Base-by-base conservation (phyloP, 495 filamentous ascomycete genomes). In the Aspergillus nidulans region DNA sequence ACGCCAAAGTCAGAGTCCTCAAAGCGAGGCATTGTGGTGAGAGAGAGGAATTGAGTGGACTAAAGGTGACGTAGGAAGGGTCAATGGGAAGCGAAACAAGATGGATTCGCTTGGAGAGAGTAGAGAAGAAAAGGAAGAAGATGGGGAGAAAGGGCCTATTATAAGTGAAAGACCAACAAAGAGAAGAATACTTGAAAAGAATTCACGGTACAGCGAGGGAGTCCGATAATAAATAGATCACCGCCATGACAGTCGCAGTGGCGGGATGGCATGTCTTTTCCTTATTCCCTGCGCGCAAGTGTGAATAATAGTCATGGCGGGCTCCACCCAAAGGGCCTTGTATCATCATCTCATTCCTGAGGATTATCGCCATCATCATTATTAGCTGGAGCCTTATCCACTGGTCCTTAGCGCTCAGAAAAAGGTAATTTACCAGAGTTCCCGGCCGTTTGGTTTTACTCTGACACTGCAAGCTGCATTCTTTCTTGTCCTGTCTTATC, bases 21-120 rank as follows among this genome's bases (percentile, higher is more conserved):
- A 59, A 83, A 83, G 60, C 75, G 74, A 71, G 82, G 75, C 85
- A 88, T 87, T 64, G 63, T 83, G 75, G 62, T 13, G 16, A 15
- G 26, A 40, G 4, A 28, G n/a, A 44, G 30, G 24, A 28, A 43
- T 56, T 56, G 47, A 53, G 7, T 20, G n/a, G 46, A 36, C 26
- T 28, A 16, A 23, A 38, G 40, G 38, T 34, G 44, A 43, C 10
- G 23, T 16, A 43, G 25, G 45, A 42, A 25, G 36, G 43, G 43
- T 53, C 41, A 46, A 39, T 53, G 23, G 41, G 26, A 30, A 46
- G 52, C 42, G 52, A 26, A 23, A 55, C 24, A 20, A 30, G 32
- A 13, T 13, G 18, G 10, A 36, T 15, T 25, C 12, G 21, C 42
- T 44, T n/a, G 42, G 58, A 55, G 43, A 44, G 28, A 40, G 12